Conservation (phyloP, 2,329 filamentous ascomycete species). For the Emergomyces orientalis region DNA sequence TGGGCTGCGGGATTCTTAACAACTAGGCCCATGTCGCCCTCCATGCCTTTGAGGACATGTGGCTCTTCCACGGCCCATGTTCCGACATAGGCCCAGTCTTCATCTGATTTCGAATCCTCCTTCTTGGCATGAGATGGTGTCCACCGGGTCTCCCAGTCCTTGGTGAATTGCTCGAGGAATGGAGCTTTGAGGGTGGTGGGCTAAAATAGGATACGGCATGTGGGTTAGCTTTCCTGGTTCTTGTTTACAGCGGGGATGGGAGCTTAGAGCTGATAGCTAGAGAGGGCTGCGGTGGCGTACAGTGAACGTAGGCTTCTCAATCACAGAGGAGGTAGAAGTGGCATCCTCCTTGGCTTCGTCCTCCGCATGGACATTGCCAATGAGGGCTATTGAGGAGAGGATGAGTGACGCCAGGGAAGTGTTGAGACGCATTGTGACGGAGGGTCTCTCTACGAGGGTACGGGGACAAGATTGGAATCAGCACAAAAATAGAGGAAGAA, state of each 20-base stretch:
- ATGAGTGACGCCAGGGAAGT: slow-evolving; percentile 62
- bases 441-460: slow-evolving; percentile 19
- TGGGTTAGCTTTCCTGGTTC: slow-evolving; percentile 12
- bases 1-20: slow-evolving; percentile 97
- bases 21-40: slow-evolving; percentile 91
- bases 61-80: slow-evolving; percentile 97
- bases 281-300: slow-evolving; percentile 47
- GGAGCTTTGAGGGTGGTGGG: slow-evolving; percentile 80
- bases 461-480: slow-evolving; percentile 5
- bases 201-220: slow-evolving; percentile 39
- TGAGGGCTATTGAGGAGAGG: slow-evolving; percentile 61
- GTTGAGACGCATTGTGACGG: slow-evolving; percentile 69
- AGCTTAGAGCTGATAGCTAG: slow-evolving; percentile 6
- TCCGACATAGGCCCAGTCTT: slow-evolving; percentile 96
- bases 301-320: slow-evolving; percentile 73
- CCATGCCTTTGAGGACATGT: slow-evolving; percentile 76
- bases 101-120: slow-evolving; percentile 67
- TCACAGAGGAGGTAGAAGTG: slow-evolving; percentile 40
- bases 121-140: slow-evolving; percentile 95
- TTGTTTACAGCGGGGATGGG: slow-evolving; percentile 3
- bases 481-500: slow-evolving; percentile 12
- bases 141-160: slow-evolving; percentile 91
- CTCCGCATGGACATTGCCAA: slow-evolving; percentile 57
- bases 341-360: slow-evolving; percentile 57
- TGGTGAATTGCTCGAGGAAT: slow-evolving; percentile 97